Percentiles rank a stretch among this genome's conserved stretches.
Evolutionary conservation across 2,329 filamentous ascomycete genomes (phyloP).

Genomic region (Fusarium mundagurra): DNA sequence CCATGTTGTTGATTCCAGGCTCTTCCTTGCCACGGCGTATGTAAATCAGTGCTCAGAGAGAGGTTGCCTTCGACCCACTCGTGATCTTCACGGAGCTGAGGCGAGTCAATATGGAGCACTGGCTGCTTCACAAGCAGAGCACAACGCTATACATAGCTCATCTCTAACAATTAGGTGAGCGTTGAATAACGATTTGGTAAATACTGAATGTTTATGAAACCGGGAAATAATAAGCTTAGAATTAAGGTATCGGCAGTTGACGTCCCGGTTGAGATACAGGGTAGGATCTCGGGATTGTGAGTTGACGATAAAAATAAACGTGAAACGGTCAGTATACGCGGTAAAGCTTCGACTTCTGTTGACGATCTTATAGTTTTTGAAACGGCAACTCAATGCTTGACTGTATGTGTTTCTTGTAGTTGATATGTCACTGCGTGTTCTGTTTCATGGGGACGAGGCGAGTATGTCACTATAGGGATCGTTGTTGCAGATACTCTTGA

Average conservation of each 20-base stretch:
- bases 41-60: neutral
- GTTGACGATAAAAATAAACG: slow-evolving; percentile 14
- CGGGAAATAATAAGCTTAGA: neutral
- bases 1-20: neutral
- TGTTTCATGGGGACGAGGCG: neutral
- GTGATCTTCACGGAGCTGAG: neutral
- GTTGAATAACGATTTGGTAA: neutral
- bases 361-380: neutral
- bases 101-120: neutral
- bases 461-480: neutral
- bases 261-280: neutral
- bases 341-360: neutral
- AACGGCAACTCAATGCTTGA: neutral
- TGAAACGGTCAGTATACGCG: neutral
- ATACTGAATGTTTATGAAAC: neutral
- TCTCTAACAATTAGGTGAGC: neutral
- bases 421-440: neutral
- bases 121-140: neutral
- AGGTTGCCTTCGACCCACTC: neutral
- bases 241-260: neutral
- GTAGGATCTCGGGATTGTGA: neutral
- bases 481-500: rapidly evolving
- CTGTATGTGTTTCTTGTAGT: neutral
- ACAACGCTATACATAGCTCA: neutral
- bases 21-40: neutral